A percentile compares a stretch with the other conserved stretches of the same genome.
Conservation (phyloP, 176 grass and related monocot species). For the Rhipidocladum racemiflorum region DNA sequence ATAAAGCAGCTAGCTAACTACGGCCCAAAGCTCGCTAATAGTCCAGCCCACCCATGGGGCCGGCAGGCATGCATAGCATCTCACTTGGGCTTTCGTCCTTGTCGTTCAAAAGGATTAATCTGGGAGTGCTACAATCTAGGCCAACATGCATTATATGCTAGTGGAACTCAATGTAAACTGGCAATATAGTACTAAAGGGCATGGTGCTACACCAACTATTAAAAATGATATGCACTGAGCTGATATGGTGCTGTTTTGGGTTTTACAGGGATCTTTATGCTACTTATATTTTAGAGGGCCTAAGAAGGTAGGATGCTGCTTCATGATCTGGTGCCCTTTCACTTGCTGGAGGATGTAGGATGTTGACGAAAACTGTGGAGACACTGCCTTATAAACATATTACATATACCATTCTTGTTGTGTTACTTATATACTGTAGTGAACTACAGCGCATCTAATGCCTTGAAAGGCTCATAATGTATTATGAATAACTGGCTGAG, state of each 20-base stretch:
- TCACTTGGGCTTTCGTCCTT: too few relatives aligned
- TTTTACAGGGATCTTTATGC: slow-evolving; percentile 53
- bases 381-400: not conserved
- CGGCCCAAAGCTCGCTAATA: too few relatives aligned
- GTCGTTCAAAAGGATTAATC: too few relatives aligned
- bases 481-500: not conserved
- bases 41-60: too few relatives aligned
- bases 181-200: too few relatives aligned
- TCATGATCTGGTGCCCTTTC: slow-evolving; percentile 3
- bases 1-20: not conserved
- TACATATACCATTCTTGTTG: not conserved
- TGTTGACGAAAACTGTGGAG: not conserved
- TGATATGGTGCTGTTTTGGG: not conserved
- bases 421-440: not conserved
- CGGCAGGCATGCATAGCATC: too few relatives aligned
- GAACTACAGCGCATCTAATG: not conserved
- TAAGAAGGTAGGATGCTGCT: slow-evolving; percentile 41
- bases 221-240: not conserved
- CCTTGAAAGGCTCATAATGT: not conserved
- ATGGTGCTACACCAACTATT: not conserved
- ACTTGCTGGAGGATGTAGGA: slow-evolving; percentile 1
- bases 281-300: slow-evolving; percentile 51
- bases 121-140: too few relatives aligned
- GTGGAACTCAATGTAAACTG: too few relatives aligned
- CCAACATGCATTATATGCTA: too few relatives aligned